Evolutionary conservation across 1,284 basidiomycete genomes (phyloP).

Genomic region (Meripilus lineatus): DNA sequence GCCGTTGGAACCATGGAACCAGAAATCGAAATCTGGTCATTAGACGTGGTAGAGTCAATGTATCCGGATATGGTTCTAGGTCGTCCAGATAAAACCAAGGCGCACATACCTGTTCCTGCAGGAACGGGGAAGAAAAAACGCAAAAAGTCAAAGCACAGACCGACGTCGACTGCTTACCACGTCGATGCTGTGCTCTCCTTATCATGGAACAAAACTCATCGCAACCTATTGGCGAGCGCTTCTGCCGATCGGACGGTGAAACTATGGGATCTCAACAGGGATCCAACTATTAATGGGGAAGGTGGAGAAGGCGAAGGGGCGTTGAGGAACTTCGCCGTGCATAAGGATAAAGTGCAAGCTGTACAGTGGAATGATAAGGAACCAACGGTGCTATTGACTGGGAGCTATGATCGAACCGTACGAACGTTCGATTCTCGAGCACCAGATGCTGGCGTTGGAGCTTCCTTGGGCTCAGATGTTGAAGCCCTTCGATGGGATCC

Average conservation of each 20-base stretch:
- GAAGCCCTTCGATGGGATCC: conserved; percentile 96
- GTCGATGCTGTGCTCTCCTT: conserved; percentile 91
- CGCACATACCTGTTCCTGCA: conserved; percentile 69
- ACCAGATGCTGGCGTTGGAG: conserved; percentile 75
- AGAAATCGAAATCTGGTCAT: conserved; percentile 98
- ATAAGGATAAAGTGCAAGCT: conserved; percentile 96
- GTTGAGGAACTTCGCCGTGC: conserved; percentile 83
- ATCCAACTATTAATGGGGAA: conserved; percentile 45
- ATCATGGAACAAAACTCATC: conserved; percentile 88
- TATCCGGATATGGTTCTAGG: conserved; percentile 94
- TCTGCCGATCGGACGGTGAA: conserved; percentile 96
- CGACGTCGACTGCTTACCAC: conserved; percentile 71
- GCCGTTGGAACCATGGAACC: conserved; percentile 98
- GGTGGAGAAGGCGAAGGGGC: conserved; percentile 52
- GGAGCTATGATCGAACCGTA: conserved; percentile 92
- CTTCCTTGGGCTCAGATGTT: conserved; percentile 83
- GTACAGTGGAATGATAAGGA: conserved; percentile 93
- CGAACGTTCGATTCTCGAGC: conserved; percentile 90
- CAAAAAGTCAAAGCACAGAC: conserved; percentile 78
- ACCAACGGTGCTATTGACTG: conserved; percentile 86
- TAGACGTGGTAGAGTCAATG: conserved; percentile 91
- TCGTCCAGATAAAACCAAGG: conserved; percentile 79
- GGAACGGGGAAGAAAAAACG: conserved; percentile 95
- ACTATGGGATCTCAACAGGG: conserved; percentile 90
- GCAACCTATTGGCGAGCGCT: conserved; percentile 89